These are phyloP conservation scores for Pseudonitzschia pungens DNA, from an alignment of 108 stramenopile species.

Conservation along the genomic window DNA sequence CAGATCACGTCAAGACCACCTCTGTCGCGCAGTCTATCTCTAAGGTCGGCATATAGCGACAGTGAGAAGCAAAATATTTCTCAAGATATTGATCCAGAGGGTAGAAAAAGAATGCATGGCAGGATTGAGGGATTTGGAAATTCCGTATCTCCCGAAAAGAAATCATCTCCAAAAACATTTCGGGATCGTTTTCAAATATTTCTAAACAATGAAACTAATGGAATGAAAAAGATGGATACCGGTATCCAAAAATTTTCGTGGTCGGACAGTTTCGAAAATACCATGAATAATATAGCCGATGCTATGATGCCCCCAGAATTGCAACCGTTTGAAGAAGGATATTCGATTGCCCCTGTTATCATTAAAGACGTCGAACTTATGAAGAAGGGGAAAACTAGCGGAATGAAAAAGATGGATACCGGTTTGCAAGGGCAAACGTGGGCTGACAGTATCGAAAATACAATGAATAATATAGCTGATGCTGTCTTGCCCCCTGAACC, in stretches of 20 bases:
- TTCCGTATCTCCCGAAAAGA: background rate
- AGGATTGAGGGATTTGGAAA: slow-evolving; percentile 45
- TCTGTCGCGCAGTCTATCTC: background rate
- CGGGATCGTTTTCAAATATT: slow-evolving; percentile 10
- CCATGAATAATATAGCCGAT: slow-evolving; percentile 21
- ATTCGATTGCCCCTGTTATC: no score
- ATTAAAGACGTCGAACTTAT: slow-evolving; percentile 10
- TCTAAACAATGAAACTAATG: background rate
- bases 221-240: slow-evolving; percentile 34
- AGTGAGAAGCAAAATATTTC: background rate
- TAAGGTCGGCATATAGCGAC: background rate
- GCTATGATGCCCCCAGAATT: slow-evolving; percentile 14
- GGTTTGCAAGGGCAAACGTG: slow-evolving; percentile 3
- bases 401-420: slow-evolving; percentile 36
- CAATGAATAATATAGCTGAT: slow-evolving; percentile 22
- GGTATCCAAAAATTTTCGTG: slow-evolving; percentile 6
- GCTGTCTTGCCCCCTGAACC: slow-evolving; percentile 16
- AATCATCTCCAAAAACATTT: slow-evolving; percentile 2
- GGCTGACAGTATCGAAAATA: slow-evolving; percentile 14
- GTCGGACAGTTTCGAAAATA: slow-evolving; percentile 12
- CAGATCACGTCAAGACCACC: background rate
- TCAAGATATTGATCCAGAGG: background rate
- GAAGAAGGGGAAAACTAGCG: background rate
- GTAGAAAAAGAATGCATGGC: background rate
- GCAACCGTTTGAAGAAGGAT: background rate